Conservation (phyloP, 768 basidiomycete species). For the Leccinum rimulosum region DNA sequence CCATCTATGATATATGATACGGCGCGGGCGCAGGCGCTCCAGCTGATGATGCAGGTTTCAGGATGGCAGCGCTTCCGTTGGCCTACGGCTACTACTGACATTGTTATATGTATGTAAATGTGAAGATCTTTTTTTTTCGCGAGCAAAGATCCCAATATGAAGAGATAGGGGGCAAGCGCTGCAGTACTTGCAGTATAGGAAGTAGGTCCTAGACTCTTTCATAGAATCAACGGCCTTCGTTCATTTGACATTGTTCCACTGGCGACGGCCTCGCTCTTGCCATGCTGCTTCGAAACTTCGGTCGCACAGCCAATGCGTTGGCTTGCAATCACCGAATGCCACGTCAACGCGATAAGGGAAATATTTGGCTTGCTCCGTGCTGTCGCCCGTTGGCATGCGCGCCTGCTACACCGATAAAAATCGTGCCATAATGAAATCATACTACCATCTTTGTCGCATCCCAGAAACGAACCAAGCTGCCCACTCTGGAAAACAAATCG, state of each 20-base stretch:
- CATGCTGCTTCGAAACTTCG: conserved; percentile 1
- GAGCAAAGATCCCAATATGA: neutral
- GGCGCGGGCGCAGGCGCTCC: neutral
- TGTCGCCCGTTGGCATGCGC: conserved; percentile 9
- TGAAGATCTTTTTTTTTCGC: neutral
- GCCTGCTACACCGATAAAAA: conserved; percentile 6
- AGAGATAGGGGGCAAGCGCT: neutral
- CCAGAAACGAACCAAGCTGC: conserved; percentile 7
- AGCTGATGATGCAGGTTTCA: neutral
- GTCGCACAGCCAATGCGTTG: conserved; percentile 1
- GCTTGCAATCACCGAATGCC: neutral
- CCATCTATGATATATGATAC: neutral
- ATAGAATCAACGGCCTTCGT: too few species aligned
- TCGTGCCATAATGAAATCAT: neutral
- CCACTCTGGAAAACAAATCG: conserved; percentile 5
- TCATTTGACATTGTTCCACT: neutral
- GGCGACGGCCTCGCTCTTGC: neutral
- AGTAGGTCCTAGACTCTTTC: neutral
- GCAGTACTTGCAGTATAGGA: neutral
- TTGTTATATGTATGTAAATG: neutral
- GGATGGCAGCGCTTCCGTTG: conserved; percentile 3
- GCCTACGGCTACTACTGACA: neutral
- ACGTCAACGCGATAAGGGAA: neutral
- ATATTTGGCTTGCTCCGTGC: conserved; percentile 1
- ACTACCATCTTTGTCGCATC: neutral